Conservation (phyloP, 148 eudicot genomes). For the Nyssa sinensis region DNA sequence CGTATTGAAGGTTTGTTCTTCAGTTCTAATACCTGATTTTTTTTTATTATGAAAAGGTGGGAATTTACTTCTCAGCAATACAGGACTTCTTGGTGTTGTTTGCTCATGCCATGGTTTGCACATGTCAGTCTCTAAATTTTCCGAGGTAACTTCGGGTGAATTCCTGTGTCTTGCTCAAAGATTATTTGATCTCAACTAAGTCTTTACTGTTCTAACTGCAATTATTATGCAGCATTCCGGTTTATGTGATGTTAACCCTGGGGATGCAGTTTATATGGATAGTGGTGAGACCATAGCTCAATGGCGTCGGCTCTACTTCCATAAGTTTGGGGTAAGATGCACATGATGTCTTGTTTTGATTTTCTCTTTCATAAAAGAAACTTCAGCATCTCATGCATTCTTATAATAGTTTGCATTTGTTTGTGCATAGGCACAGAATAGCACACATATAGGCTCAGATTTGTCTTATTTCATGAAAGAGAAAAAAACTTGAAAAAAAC, state of each 20-base stretch:
- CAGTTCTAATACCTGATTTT: slow-evolving; percentile 19
- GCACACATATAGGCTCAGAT: not conserved
- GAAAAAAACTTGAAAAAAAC: not conserved
- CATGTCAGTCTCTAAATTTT: slow-evolving; percentile 62
- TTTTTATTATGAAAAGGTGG: slow-evolving; percentile 48
- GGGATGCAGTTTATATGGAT: slow-evolving; percentile 60
- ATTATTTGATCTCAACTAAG: not conserved
- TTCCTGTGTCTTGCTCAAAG: not conserved
- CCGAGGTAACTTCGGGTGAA: slow-evolving; percentile 45
- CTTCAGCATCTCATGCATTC: not conserved
- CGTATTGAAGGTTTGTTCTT: slow-evolving; percentile 8
- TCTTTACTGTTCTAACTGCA: slow-evolving; percentile 1
- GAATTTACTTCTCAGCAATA: slow-evolving; percentile 55
- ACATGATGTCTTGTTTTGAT: slow-evolving; percentile 3
- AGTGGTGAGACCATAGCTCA: slow-evolving; percentile 68
- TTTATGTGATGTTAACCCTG: slow-evolving; percentile 51
- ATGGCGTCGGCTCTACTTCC: slow-evolving; percentile 59
- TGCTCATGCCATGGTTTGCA: slow-evolving; percentile 67
- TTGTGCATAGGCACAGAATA: not conserved
- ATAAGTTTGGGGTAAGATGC: slow-evolving; percentile 49
- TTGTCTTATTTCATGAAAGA: not conserved
- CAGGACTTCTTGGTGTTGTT: slow-evolving; percentile 65
- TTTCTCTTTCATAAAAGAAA: not conserved
- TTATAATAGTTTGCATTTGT: not conserved
- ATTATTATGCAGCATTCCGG: slow-evolving; percentile 65